These are phyloP conservation scores for Botrytis aclada DNA, from an alignment of 2,329 filamentous ascomycete species.

Conservation along the genomic window DNA sequence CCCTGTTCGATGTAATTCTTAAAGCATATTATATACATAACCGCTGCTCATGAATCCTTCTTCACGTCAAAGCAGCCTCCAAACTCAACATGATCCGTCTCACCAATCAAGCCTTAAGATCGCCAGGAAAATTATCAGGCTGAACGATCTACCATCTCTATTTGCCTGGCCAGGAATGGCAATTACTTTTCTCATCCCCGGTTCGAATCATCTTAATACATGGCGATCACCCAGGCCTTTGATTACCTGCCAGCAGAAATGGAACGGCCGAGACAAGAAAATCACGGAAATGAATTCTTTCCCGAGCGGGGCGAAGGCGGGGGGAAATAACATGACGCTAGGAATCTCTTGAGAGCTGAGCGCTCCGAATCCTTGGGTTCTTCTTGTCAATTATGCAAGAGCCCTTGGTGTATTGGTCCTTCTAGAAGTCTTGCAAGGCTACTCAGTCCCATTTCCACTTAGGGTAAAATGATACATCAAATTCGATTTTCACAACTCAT, in stretches of 20 bases:
- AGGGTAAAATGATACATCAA: background rate
- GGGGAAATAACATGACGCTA: background rate
- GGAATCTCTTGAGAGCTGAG: background rate
- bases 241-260: background rate
- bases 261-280: background rate
- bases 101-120: background rate
- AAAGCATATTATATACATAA: background rate
- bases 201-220: background rate
- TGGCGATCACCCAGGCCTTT: background rate
- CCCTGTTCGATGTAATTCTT: background rate
- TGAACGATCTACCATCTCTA: background rate
- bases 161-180: background rate
- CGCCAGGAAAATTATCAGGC: background rate
- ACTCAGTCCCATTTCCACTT: background rate
- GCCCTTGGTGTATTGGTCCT: background rate
- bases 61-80: background rate
- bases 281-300: slow-evolving; percentile 1
- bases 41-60: background rate
- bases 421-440: slow-evolving; percentile 2
- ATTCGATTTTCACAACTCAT: background rate
- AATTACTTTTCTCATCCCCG: background rate
- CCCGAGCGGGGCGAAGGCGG: background rate
- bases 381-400: background rate
- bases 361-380: background rate
- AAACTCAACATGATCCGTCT: background rate